Percentiles rank a stretch among this genome's conserved stretches.
These are phyloP conservation scores for Trichoderma oligosporum DNA, from an alignment of 2,329 filamentous ascomycete genomes.

Conservation along the genomic window DNA sequence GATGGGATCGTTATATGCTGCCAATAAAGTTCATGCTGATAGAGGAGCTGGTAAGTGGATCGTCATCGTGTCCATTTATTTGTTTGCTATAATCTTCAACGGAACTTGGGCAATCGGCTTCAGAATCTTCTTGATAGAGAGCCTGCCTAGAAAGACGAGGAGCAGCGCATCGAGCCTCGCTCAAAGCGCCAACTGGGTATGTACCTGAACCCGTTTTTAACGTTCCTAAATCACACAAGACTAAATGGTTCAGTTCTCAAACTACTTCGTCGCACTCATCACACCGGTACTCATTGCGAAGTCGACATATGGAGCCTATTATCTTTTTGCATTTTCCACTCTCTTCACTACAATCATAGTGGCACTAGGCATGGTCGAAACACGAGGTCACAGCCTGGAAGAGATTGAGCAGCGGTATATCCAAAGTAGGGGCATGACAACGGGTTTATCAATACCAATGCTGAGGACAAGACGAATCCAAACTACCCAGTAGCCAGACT, in stretches of 20 bases:
- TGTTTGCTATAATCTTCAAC: slow-evolving; percentile 45
- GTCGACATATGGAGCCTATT: slow-evolving; percentile 43
- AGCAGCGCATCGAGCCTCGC: slow-evolving; percentile 53
- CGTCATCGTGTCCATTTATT: slow-evolving; percentile 48
- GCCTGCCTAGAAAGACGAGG: slow-evolving; percentile 51
- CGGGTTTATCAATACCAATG: not conserved
- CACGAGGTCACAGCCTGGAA: slow-evolving; percentile 39
- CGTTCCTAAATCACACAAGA: accelerated
- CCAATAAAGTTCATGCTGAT: slow-evolving; percentile 35
- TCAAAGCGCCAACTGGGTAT: slow-evolving; percentile 50
- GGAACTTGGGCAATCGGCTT: slow-evolving; percentile 52
- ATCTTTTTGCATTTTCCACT: slow-evolving; percentile 42
- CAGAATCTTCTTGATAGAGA: slow-evolving; percentile 53
- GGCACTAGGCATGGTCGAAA: slow-evolving; percentile 42
- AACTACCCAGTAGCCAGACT: not conserved
- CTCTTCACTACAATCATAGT: slow-evolving; percentile 37
- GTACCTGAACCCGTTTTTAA: slow-evolving; percentile 3
- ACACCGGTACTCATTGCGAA: slow-evolving; percentile 40
- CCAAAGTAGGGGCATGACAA: not conserved
- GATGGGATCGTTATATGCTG: slow-evolving; percentile 51
- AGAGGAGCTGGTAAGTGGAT: slow-evolving; percentile 44
- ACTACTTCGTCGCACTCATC: slow-evolving; percentile 44
- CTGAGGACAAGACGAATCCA: slow-evolving; percentile 1
- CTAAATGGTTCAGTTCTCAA: slow-evolving; percentile 32
- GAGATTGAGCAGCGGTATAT: slow-evolving; percentile 30